These are phyloP conservation scores for Syncephalis fuscata DNA, from an alignment of 371 early-diverging fungal species.

Conservation along the genomic window DNA sequence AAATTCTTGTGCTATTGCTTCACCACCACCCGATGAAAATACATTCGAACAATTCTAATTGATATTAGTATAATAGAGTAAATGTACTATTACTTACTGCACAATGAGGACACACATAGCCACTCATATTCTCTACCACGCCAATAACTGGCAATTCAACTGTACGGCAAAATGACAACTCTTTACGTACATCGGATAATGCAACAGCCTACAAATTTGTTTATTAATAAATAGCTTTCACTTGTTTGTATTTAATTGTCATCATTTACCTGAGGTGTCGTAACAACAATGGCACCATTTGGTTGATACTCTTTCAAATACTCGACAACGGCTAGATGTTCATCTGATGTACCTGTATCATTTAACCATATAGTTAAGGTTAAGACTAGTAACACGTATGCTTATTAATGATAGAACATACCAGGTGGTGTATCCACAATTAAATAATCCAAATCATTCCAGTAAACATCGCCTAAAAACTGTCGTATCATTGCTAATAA, in stretches of 20 bases:
- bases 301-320: conserved; percentile 54
- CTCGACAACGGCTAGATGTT: conserved; percentile 73
- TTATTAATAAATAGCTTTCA: background rate
- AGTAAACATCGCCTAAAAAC: conserved; percentile 76
- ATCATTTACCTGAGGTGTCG: conserved; percentile 68
- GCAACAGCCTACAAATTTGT: conserved; percentile 31
- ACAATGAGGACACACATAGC: conserved; percentile 81
- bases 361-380: no score
- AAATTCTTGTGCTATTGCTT: conserved; percentile 68
- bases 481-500: conserved; percentile 70
- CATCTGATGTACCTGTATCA: conserved; percentile 64
- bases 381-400: no score
- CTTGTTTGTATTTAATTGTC: background rate
- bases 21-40: conserved; percentile 88
- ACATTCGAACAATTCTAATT: conserved; percentile 75
- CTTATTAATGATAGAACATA: no score
- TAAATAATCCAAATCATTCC: conserved; percentile 77
- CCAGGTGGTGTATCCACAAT: conserved; percentile 93
- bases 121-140: conserved; percentile 91
- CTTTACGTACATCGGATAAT: conserved; percentile 73
- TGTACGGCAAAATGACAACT: conserved; percentile 71
- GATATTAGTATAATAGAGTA: conserved; percentile 8
- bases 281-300: conserved; percentile 76
- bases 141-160: conserved; percentile 67
- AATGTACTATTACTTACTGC: conserved; percentile 21